Evolutionary conservation across 2,329 filamentous ascomycete genomes (phyloP).

Genomic region (Ambrosiella cleistominuta): DNA sequence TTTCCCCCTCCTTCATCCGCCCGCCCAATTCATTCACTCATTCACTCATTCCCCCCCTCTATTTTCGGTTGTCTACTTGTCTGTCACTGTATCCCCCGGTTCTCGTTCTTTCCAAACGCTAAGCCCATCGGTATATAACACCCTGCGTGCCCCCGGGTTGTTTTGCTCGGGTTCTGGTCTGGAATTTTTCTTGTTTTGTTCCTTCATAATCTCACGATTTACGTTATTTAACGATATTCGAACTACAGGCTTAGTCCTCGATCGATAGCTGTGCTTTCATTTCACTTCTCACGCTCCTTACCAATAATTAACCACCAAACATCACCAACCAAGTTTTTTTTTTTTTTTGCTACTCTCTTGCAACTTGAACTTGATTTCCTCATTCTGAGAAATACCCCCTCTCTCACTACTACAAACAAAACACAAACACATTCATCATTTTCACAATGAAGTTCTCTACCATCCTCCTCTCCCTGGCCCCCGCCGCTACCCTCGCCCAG

Average conservation of each 20-base stretch:
- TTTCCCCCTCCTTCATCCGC: too few relatives aligned
- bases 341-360: not conserved
- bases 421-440: not conserved
- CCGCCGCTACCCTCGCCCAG: slow-evolving; percentile 31
- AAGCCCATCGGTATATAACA: not conserved
- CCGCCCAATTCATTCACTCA: too few relatives aligned
- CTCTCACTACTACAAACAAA: not conserved
- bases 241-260: not conserved
- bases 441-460: slow-evolving; percentile 24
- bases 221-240: not conserved
- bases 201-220: not conserved
- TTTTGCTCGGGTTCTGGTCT: not conserved
- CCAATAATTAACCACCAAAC: not conserved
- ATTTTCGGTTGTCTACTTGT: too few relatives aligned
- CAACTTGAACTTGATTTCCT: not conserved
- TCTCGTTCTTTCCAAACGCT: too few relatives aligned
- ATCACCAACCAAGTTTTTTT: not conserved
- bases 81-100: too few relatives aligned
- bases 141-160: not conserved
- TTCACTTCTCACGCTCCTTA: not conserved
- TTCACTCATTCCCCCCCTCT: too few relatives aligned
- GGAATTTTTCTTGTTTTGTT: not conserved
- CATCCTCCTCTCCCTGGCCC: slow-evolving; percentile 33
- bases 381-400: not conserved
- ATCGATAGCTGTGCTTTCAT: not conserved